phyloP scores from a whole-genome alignment of 2,329 filamentous ascomycete genomes.

The Xylaria polymorpha region DNA sequence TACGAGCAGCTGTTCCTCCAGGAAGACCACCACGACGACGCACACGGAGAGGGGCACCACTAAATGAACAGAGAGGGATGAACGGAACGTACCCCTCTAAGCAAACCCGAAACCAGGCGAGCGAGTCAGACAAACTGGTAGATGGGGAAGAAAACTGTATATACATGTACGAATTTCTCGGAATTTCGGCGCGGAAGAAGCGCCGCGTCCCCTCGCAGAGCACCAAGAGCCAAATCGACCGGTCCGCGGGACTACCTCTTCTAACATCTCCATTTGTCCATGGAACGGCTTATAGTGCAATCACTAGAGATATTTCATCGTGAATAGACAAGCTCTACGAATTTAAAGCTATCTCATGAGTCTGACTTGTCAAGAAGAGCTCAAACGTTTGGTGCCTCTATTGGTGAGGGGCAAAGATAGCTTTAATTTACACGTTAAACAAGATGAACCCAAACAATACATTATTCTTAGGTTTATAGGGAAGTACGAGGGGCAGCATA shows the following conservation, averaged over 20 bases:
- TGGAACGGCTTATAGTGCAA: constrained; percentile 13
- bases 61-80: constrained; percentile 51
- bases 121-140: background rate
- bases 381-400: background rate
- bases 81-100: background rate
- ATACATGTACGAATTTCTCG: constrained; percentile 33
- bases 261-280: constrained; percentile 10
- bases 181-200: constrained; percentile 9
- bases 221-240: constrained; percentile 3
- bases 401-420: background rate
- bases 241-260: background rate
- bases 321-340: constrained; percentile 16
- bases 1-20: constrained; percentile 90
- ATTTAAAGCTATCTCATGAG: background rate
- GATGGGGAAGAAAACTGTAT: constrained; percentile 34
- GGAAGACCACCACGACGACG: constrained; percentile 72
- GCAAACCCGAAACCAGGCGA: constrained; percentile 2
- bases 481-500: background rate
- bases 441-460: background rate
- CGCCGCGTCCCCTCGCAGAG: constrained; percentile 12
- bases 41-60: constrained; percentile 68
- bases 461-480: background rate
- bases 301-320: constrained; percentile 9
- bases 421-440: background rate
- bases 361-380: background rate